phyloP scores from a whole-genome alignment of 2,329 filamentous ascomycete species.

The Fusarium subtropicale region DNA sequence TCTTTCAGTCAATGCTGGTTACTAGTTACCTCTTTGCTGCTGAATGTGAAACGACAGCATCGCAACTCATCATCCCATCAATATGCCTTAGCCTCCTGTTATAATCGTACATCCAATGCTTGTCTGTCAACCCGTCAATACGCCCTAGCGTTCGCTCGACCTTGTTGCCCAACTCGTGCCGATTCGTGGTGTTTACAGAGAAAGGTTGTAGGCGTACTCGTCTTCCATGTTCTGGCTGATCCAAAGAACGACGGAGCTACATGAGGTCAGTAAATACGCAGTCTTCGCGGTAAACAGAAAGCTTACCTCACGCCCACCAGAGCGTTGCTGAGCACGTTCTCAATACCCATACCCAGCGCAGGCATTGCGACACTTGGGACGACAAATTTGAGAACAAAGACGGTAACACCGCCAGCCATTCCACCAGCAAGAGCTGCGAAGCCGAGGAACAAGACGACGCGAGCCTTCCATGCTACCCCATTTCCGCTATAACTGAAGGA shows the following conservation, averaged over 20 bases:
- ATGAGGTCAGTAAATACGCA: conserved; percentile 26
- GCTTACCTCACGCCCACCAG: conserved; percentile 70
- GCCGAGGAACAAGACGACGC: conserved; percentile 74
- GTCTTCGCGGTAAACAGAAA: neutral
- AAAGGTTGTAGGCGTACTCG: conserved; percentile 76
- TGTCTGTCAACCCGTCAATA: conserved; percentile 14
- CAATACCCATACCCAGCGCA: conserved; percentile 72
- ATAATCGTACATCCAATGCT: conserved; percentile 34
- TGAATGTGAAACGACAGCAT: neutral
- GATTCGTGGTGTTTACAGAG: conserved; percentile 57
- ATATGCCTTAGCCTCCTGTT: conserved; percentile 7
- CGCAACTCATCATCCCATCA: conserved; percentile 13
- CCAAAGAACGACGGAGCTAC: conserved; percentile 73
- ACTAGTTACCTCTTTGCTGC: neutral
- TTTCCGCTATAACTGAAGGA: conserved; percentile 71
- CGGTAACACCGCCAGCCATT: conserved; percentile 76
- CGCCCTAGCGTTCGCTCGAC: conserved; percentile 7
- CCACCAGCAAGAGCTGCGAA: conserved; percentile 74
- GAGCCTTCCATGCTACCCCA: conserved; percentile 75
- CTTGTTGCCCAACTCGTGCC: conserved; percentile 5
- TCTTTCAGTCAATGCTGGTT: conserved; percentile 3
- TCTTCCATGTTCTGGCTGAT: conserved; percentile 79
- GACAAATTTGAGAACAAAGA: conserved; percentile 74
- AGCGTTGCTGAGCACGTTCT: conserved; percentile 74
- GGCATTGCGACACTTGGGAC: conserved; percentile 69